Base-by-base conservation (phyloP, 192 early-diverging fungal species). In the Diversispora epigaea region DNA sequence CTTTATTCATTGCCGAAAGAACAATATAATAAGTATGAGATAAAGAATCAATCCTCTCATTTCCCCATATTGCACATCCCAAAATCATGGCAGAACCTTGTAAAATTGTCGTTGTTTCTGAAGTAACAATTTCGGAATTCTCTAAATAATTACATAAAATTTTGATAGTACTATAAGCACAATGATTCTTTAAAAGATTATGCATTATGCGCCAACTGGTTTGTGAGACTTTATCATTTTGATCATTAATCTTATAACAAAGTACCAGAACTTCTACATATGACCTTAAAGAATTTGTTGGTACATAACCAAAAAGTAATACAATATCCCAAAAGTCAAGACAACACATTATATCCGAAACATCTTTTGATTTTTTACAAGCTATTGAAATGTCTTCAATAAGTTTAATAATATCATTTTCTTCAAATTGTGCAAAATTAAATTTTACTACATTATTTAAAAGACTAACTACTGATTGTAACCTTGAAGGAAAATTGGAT, bases 131-230 rank as follows among this genome's bases (percentile, higher is more conserved):
- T 10, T 49, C 60, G 17, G 61, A 75, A 52, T 58, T 56, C 40
- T 84, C 81, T 32, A 90, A 50, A 55, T 86, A 84, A 39, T 84
- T 78, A 70, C 86, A 91, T 17, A 92, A 64, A 2, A 83, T 81
- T 56, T 83, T 77, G 22, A 89, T 86, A 3, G 86, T 79, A 39
- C 79, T 86, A n/a, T 87, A 85, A 0, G 86, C 88, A 64, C 85
- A 86, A 52, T 90, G 89, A 41, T 87, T 89, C 55, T 81, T 82
- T 67, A 91, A 77, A 44, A 92, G 74, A 77, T 91, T 90, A 25
- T 80, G 78, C 74, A 90, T 87, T 58, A 90, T 87, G 40, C 80
- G 76, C 89, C 88, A 90, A 40, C 77, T 67, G 65, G 77, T 41
- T 80, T 80, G 68, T 63, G 73, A 74, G 76, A 80, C 3, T n/a